A percentile compares a stretch with the other conserved stretches of the same genome.
Evolutionary conservation across 2,329 filamentous ascomycete genomes (phyloP).

Genomic region (Diaporthe sp.): DNA sequence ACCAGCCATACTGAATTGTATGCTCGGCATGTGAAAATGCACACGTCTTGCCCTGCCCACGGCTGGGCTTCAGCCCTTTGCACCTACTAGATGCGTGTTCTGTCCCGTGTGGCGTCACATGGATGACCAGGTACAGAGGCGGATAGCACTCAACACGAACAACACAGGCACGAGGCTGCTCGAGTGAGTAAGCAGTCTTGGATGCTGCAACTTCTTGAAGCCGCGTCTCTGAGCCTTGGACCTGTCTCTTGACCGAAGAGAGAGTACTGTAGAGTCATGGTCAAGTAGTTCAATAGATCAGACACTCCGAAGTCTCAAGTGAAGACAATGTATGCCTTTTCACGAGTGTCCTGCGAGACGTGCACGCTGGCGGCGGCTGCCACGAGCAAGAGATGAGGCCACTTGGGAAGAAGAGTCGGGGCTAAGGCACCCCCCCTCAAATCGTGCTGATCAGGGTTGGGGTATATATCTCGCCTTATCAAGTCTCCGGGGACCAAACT

Average conservation of each 20-base stretch:
- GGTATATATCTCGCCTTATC: slow-evolving; percentile 2
- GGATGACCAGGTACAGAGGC: neutral
- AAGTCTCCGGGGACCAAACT: neutral
- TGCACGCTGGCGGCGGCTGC: neutral
- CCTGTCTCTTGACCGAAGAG: too few species aligned
- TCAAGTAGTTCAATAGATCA: neutral
- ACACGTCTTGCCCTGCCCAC: neutral
- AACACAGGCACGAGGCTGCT: neutral
- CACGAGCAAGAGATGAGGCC: neutral
- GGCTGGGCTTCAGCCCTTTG: slow-evolving; percentile 6
- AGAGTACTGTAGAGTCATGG: too few species aligned
- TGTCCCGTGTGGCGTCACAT: neutral
- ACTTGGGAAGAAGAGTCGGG: neutral
- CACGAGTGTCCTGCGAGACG: neutral
- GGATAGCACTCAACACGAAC: neutral
- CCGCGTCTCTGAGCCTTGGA: too few species aligned
- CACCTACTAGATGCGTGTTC: neutral
- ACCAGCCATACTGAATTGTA: neutral
- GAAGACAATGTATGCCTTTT: neutral
- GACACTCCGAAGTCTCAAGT: too few species aligned
- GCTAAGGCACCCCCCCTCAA: slow-evolving; percentile 9
- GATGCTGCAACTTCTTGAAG: neutral
- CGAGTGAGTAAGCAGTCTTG: neutral
- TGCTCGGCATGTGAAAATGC: slow-evolving; percentile 36
- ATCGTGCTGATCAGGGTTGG: neutral